phyloP scores from a whole-genome alignment of 2,329 filamentous ascomycete species.

The Pleurostoma richardsiae region DNA sequence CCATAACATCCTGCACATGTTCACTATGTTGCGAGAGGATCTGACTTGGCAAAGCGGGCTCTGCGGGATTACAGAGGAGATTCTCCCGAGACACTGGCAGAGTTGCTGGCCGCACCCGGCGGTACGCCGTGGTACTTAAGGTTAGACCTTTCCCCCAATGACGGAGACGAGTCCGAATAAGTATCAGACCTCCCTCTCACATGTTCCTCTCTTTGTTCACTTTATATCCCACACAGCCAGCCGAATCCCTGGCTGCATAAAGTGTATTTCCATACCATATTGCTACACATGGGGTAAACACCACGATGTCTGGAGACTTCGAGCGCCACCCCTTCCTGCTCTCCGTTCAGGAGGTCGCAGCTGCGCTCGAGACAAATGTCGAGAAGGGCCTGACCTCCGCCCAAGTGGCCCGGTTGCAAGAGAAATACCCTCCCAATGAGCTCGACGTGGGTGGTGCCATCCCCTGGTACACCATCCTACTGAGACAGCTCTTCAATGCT shows the following conservation, averaged over 20 bases:
- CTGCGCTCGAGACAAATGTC: slow-evolving; percentile 56
- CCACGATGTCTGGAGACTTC: slow-evolving; percentile 39
- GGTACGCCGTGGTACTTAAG: too few relatives aligned
- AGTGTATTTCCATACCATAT: too few relatives aligned
- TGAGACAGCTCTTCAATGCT: slow-evolving; percentile 70
- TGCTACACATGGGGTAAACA: not conserved
- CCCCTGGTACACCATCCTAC: slow-evolving; percentile 65
- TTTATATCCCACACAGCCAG: too few relatives aligned
- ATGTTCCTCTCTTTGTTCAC: too few relatives aligned
- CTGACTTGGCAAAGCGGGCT: not conserved
- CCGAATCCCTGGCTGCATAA: too few relatives aligned
- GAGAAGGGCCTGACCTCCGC: slow-evolving; percentile 61
- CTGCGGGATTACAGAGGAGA: not conserved
- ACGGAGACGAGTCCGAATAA: too few relatives aligned
- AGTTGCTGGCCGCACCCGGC: too few relatives aligned
- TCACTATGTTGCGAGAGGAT: not conserved
- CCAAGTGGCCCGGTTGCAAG: slow-evolving; percentile 54
- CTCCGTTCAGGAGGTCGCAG: slow-evolving; percentile 55
- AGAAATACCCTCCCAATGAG: slow-evolving; percentile 63
- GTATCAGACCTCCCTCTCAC: too few relatives aligned
- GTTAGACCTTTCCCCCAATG: too few relatives aligned
- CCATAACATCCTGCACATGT: not conserved
- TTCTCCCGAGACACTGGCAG: not conserved
- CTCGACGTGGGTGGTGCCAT: slow-evolving; percentile 64
- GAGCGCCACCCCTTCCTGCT: slow-evolving; percentile 57